Evolutionary conservation across 208 protist species (phyloP), one percentile per base, ranked within the genome.

Genomic region (Herpetomonas tarakana): DNA sequence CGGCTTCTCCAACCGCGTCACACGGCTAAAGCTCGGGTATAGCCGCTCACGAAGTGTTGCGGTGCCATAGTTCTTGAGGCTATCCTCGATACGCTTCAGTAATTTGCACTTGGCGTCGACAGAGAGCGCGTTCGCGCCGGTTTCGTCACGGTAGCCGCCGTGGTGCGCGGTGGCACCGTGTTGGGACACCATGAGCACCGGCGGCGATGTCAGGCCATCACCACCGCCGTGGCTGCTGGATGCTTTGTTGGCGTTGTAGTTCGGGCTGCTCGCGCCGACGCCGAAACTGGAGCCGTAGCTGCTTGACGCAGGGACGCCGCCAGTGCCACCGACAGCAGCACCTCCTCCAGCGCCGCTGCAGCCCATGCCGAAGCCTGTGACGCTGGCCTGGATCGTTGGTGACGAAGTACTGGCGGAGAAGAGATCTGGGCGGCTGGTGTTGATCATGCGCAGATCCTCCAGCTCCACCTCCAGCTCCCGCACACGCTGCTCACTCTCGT

Each of bases 401-500:
- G 35, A 41, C 9, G 35, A 41, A 6, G 14, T 41, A 14, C 9
- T 18, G 9, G 35, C 35, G 14, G 35, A 41, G 35, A 41, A 41
- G 35, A 41, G 35, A 41, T 41, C 35, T 14, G 35, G 6, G 35
- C 35, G 35, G 35, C 35, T 41, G 35, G 9, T 4, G 49, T 30
- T 52, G 49, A 39, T 53, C 41, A 9, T 45, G 46, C 19, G 25
- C 38, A 45, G 54, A 21, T n/a, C 53, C 29, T 46, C 31, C 58
- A 79, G 24, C 72, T 86, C 78, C 25, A 45, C 45, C 56, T 83
- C 75, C 11, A 87, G 62, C 44, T 66, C 47, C 49, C 64, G 21
- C 11, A 88, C 54, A 19, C 69, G 72, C 55, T 78, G 47, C 50
- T 82, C 67, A 30, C 58, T 67, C 18, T 67, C 50, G 46, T 72